These are phyloP conservation scores for Septoria petroselini DNA, from an alignment of 2,329 filamentous ascomycete species.

Conservation along the genomic window DNA sequence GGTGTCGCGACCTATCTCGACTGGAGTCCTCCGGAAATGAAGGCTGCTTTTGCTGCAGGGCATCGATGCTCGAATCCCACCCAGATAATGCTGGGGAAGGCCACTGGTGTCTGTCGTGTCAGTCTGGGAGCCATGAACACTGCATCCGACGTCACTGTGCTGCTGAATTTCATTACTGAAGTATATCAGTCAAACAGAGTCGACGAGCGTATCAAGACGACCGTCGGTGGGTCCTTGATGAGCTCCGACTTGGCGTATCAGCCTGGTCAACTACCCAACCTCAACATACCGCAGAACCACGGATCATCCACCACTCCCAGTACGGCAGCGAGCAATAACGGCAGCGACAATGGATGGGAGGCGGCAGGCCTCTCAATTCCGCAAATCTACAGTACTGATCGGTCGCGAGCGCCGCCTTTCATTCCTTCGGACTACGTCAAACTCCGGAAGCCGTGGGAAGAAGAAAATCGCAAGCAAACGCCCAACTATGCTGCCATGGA, in stretches of 20 bases:
- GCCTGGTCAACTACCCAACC: slow-evolving; percentile 9
- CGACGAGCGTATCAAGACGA: slow-evolving; percentile 13
- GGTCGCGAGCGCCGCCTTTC: slow-evolving; percentile 32
- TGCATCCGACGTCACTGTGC: slow-evolving; percentile 55
- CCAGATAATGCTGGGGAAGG: slow-evolving; percentile 53
- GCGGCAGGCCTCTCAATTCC: slow-evolving; percentile 16
- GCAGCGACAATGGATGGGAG: slow-evolving; percentile 22
- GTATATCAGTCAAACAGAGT: slow-evolving; percentile 28
- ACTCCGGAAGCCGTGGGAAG: slow-evolving; percentile 35
- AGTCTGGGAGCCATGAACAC: slow-evolving; percentile 63
- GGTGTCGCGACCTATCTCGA: slow-evolving; percentile 48
- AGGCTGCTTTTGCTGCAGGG: slow-evolving; percentile 54
- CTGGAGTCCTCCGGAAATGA: slow-evolving; percentile 55
- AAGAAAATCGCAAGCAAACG: slow-evolving; percentile 31
- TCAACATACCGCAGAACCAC: slow-evolving; percentile 22
- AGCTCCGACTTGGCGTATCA: slow-evolving; percentile 9
- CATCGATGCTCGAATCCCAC: slow-evolving; percentile 57
- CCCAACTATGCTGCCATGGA: slow-evolving; percentile 30
- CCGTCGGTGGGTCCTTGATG: slow-evolving; percentile 7
- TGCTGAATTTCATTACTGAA: slow-evolving; percentile 50
- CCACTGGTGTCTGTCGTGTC: slow-evolving; percentile 60
- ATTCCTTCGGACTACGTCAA: slow-evolving; percentile 35
- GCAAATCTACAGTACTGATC: slow-evolving; percentile 19
- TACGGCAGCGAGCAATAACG: slow-evolving; percentile 21
- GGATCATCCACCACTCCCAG: slow-evolving; percentile 19